Base-by-base conservation (phyloP, 257 asterid species). In the Echium plantagineum region DNA sequence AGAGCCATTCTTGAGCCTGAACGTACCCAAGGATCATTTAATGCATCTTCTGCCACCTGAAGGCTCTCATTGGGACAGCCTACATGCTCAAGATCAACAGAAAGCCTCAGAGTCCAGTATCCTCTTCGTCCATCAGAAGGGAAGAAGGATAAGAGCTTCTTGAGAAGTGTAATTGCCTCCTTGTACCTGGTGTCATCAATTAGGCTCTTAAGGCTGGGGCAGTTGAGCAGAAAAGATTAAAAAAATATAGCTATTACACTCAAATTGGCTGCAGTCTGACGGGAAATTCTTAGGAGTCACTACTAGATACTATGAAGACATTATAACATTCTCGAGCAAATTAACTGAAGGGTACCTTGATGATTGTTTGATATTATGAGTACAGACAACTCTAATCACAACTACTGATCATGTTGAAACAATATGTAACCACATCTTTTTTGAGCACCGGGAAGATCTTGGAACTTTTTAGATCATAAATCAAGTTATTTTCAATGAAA, bases 11-110 rank as follows among this genome's bases (percentile, higher is more conserved):
- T 84, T 62, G 95, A 83, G 71, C 98, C 98, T 32, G 97, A 82
- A 59, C 95, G 94, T 68, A 91, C 85, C 94, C 98, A 88, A 60
- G 90, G 82, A 81, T 91, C 95, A 49, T 69, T 75, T 68, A 91
- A 62, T 58, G 89, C 89, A 71, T 78, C 77, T 77, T 88, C 98
- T 9, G 97, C 97, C 72, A 80, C 86, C 72, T 65, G 81, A 70
- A 90, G 83, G 75, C 98, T 90, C 66, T 90, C 98, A 30, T 83
- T 88, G 48, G 80, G 47, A 64, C 75, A 78, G 38, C 89, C 95
- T 47, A 85, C 72, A 78, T 88, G 97, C 76, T 91, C 98, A 74
- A 91, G 77, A 78, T 91, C 90, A 66, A 86, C 66, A 35, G 98
- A 86, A 69, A 91, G 90, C 74, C 98, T 77, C 38, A 88, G 81